Percentiles rank a stretch among this genome's conserved stretches.
These are phyloP conservation scores for Irpex sp. DNA, from an alignment of 1,284 basidiomycete genomes.

Conservation along the genomic window DNA sequence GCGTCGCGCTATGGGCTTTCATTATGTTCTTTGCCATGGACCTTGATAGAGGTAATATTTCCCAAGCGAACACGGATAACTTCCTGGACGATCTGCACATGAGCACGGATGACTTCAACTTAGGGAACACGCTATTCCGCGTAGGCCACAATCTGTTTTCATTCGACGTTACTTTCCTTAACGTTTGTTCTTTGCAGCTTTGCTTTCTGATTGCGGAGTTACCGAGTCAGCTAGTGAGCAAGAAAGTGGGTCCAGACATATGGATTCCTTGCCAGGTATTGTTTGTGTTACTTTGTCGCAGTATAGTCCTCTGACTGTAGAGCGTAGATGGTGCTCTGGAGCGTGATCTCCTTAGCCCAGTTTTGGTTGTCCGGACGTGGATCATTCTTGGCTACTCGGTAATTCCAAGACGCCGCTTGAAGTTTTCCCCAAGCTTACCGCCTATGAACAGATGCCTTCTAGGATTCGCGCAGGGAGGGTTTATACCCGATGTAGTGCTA, in stretches of 20 bases:
- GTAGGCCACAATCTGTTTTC: background rate
- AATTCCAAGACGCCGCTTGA: background rate
- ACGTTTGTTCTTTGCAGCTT: conserved; percentile 25
- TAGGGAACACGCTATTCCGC: conserved; percentile 45
- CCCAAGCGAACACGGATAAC: conserved; percentile 61
- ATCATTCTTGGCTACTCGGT: conserved; percentile 42
- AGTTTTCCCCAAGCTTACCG: conserved; percentile 26
- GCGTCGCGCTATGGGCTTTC: conserved; percentile 59
- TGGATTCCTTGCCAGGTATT: conserved; percentile 68
- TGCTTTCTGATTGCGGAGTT: conserved; percentile 59
- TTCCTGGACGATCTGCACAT: conserved; percentile 57
- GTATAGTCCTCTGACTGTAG: background rate
- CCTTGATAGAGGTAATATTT: conserved; percentile 52
- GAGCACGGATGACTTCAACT: conserved; percentile 62
- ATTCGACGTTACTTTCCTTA: background rate
- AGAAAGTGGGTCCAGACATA: conserved; percentile 62
- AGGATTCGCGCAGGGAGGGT: conserved; percentile 57
- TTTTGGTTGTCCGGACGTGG: conserved; percentile 56
- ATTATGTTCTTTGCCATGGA: conserved; percentile 57
- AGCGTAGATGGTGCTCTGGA: conserved; percentile 47
- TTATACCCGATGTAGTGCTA: conserved; percentile 58
- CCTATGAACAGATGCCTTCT: conserved; percentile 19
- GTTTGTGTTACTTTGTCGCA: background rate
- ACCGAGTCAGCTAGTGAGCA: conserved; percentile 68
- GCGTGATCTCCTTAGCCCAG: conserved; percentile 50